Conservation (phyloP, 2,329 filamentous ascomycete species). For the Fusarium nanum region DNA sequence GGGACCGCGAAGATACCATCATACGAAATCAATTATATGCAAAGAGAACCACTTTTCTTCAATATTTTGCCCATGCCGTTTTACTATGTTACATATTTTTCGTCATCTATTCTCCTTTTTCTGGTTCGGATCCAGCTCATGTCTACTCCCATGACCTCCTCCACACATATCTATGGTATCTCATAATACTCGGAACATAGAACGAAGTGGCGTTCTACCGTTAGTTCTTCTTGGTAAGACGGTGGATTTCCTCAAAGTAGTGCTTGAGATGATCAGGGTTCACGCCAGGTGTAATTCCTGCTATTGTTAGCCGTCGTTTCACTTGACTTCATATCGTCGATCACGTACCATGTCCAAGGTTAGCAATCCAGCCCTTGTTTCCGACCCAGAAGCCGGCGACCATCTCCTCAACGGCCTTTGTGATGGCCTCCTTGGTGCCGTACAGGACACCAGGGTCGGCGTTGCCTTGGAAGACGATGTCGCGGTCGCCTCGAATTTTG, state of each 20-base stretch:
- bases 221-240: conserved; percentile 64
- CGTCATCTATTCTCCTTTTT: conserved; percentile 21
- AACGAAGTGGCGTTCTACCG: background rate
- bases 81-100: conserved; percentile 39
- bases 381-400: conserved; percentile 83
- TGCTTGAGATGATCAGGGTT: conserved; percentile 93
- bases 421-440: conserved; percentile 84
- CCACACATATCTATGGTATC: background rate
- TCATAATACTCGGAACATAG: conserved; percentile 5
- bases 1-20: conserved; percentile 42
- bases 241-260: conserved; percentile 93
- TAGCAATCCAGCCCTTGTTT: conserved; percentile 95
- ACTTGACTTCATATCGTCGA: background rate
- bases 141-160: background rate
- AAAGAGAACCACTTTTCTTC: conserved; percentile 7
- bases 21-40: conserved; percentile 28
- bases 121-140: background rate
- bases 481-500: conserved; percentile 79
- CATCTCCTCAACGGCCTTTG: conserved; percentile 84
- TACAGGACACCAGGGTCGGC: conserved; percentile 95
- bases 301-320: conserved; percentile 20
- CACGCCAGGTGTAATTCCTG: conserved; percentile 93
- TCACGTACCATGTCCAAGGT: conserved; percentile 87
- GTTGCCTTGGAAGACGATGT: conserved; percentile 89
- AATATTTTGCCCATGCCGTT: conserved; percentile 24